These are phyloP conservation scores for Phialophora verrucosa DNA, from an alignment of 2,329 filamentous ascomycete genomes.

Conservation along the genomic window DNA sequence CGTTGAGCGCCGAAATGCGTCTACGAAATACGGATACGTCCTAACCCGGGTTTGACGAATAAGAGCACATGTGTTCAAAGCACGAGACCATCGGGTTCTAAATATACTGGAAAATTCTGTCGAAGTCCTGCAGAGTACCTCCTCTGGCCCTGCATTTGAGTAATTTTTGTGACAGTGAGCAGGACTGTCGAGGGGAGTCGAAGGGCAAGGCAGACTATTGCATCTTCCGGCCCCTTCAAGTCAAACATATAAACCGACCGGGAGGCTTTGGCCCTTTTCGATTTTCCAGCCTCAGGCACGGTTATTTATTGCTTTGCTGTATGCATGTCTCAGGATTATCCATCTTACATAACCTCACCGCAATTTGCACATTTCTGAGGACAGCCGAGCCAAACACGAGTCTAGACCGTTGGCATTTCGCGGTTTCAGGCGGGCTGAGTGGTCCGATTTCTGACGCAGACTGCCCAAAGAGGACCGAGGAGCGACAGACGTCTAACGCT, in stretches of 20 bases:
- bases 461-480: constrained; percentile 15
- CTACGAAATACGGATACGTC: constrained; percentile 12
- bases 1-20: constrained; percentile 1
- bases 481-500: constrained; percentile 24
- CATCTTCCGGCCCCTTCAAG: background rate
- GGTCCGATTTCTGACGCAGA: constrained; percentile 17
- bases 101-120: background rate
- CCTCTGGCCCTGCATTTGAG: background rate
- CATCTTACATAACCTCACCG: constrained; percentile 28
- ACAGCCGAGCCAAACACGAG: constrained; percentile 13
- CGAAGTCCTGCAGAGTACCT: background rate
- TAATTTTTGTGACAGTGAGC: background rate
- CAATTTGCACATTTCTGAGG: constrained; percentile 8
- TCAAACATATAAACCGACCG: constrained; percentile 4
- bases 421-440: constrained; percentile 11
- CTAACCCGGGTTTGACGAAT: background rate
- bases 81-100: constrained; percentile 6
- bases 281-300: constrained; percentile 3
- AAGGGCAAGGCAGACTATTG: constrained; percentile 6
- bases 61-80: background rate
- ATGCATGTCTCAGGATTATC: constrained; percentile 26
- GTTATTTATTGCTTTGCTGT: constrained; percentile 12
- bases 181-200: background rate
- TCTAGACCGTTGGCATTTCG: background rate
- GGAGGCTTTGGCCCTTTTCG: background rate